phyloP scores from a whole-genome alignment of 2,329 filamentous ascomycete genomes.

The Fusarium globosum region DNA sequence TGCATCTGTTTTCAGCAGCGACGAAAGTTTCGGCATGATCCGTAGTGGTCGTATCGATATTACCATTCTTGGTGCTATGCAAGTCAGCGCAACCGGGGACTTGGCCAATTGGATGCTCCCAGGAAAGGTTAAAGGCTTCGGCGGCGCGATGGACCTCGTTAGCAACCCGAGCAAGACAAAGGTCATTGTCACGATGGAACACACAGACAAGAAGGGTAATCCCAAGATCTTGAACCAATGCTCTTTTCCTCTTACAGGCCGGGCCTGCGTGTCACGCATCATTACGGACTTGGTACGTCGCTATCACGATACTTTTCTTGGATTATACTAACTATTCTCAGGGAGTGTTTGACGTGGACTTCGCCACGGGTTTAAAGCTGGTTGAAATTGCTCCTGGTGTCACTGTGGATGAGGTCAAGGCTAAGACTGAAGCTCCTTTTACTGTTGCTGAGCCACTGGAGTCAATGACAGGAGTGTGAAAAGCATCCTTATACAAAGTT shows the following conservation, averaged over 20 bases:
- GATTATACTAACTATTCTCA: conserved; percentile 35
- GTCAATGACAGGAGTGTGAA: conserved; percentile 66
- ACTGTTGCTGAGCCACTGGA: conserved; percentile 82
- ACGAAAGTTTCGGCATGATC: conserved; percentile 95
- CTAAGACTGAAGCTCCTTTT: conserved; percentile 89
- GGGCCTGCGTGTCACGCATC: conserved; percentile 86
- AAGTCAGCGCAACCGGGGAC: conserved; percentile 81
- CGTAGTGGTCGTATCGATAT: conserved; percentile 86
- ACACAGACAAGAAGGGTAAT: conserved; percentile 94
- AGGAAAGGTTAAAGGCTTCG: conserved; percentile 92
- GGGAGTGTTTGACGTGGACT: conserved; percentile 73
- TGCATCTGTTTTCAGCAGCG: conserved; percentile 83
- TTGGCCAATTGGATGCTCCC: conserved; percentile 94
- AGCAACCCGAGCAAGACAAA: conserved; percentile 86
- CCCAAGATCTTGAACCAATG: conserved; percentile 96
- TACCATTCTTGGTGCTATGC: conserved; percentile 91
- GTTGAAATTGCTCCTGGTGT: conserved; percentile 90
- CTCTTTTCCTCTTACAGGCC: conserved; percentile 89
- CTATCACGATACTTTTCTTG: neutral
- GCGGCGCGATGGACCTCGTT: conserved; percentile 93
- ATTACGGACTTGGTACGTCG: conserved; percentile 82
- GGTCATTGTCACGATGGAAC: conserved; percentile 95
- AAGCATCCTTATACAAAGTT: accelerated
- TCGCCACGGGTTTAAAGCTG: conserved; percentile 80
- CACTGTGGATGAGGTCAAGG: conserved; percentile 86